Conservation (phyloP, 2,329 filamentous ascomycete genomes). For the Penicillium sp. region DNA sequence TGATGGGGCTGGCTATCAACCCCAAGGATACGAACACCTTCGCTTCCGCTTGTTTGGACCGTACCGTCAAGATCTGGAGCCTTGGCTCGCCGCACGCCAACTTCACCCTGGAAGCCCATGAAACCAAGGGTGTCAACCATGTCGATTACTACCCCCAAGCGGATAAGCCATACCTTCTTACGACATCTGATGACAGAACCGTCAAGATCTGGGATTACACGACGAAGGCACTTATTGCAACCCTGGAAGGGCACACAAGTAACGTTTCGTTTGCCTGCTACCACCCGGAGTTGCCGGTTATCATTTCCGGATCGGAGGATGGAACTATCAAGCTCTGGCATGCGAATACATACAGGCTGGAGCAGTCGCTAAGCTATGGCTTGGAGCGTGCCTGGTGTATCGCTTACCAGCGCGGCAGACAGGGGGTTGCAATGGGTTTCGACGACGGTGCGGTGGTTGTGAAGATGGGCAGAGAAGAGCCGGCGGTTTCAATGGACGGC, state of each 20-base stretch:
- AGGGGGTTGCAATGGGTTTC: slow-evolving; percentile 90
- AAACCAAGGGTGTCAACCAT: slow-evolving; percentile 95
- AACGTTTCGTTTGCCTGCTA: slow-evolving; percentile 98
- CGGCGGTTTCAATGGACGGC: slow-evolving; percentile 94
- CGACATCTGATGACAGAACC: slow-evolving; percentile 89
- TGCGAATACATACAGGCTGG: slow-evolving; percentile 89
- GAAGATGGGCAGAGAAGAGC: slow-evolving; percentile 94
- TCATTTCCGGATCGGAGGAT: slow-evolving; percentile 95
- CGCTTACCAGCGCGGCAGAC: slow-evolving; percentile 85
- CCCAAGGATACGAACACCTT: slow-evolving; percentile 93
- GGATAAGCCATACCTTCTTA: slow-evolving; percentile 77
- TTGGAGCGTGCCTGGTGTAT: slow-evolving; percentile 97
- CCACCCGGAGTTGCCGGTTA: slow-evolving; percentile 90
- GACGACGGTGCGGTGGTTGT: slow-evolving; percentile 96
- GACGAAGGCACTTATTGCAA: slow-evolving; percentile 92
- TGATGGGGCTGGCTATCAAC: slow-evolving; percentile 94
- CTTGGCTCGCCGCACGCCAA: slow-evolving; percentile 87
- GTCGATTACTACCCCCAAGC: slow-evolving; percentile 74
- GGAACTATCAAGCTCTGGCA: slow-evolving; percentile 98
- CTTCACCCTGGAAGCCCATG: slow-evolving; percentile 92
- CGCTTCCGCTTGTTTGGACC: slow-evolving; percentile 86
- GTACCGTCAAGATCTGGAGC: slow-evolving; percentile 97
- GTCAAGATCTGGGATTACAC: slow-evolving; percentile 99
- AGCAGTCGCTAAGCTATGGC: slow-evolving; percentile 92
- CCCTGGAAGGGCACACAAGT: slow-evolving; percentile 90